Evolutionary conservation across 2,329 filamentous ascomycete species (phyloP).

Genomic region (Aspergillus ustus): DNA sequence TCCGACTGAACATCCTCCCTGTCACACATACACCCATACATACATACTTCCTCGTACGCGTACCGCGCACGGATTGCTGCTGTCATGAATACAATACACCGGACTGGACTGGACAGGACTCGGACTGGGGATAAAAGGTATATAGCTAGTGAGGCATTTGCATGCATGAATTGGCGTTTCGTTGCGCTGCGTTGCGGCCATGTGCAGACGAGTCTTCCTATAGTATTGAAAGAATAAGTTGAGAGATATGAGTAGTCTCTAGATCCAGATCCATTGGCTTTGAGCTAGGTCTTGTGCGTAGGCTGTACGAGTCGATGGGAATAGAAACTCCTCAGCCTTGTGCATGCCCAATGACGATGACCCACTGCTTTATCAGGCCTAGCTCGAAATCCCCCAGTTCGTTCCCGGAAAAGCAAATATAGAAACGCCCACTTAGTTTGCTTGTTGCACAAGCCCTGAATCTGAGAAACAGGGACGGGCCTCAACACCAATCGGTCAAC

Average conservation of each 20-base stretch:
- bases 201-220: constrained; percentile 7
- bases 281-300: background rate
- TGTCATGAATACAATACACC: constrained; percentile 16
- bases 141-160: constrained; percentile 27
- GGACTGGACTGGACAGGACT: background rate
- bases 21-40: constrained; percentile 1
- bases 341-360: background rate
- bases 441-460: background rate
- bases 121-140: constrained; percentile 23
- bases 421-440: background rate
- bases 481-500: too few relatives aligned
- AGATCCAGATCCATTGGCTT: background rate
- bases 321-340: background rate
- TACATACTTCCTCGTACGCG: background rate
- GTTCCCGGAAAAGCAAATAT: background rate
- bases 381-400: background rate
- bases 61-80: background rate
- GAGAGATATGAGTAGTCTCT: background rate
- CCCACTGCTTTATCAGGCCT: background rate
- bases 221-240: background rate
- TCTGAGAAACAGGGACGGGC: background rate
- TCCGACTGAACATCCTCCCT: background rate
- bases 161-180: constrained; percentile 18
- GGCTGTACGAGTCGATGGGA: background rate
- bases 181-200: background rate